Conservation (phyloP, 768 basidiomycete species). For the Tremella mesenterica region DNA sequence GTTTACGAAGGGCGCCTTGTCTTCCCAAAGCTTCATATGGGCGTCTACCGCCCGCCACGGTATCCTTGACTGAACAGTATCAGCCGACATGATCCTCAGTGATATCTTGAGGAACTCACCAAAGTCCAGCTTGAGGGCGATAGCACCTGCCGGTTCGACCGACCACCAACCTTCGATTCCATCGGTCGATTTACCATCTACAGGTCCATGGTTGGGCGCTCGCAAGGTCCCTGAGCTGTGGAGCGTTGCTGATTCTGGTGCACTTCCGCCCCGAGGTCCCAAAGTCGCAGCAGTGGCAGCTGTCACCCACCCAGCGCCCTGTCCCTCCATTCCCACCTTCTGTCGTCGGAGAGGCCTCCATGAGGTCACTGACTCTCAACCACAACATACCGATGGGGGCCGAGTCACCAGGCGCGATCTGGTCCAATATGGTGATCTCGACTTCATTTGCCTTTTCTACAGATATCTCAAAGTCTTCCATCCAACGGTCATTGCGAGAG, state of each 20-base stretch:
- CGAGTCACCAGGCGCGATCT: constrained; percentile 65
- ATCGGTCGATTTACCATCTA: constrained; percentile 48
- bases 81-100: not conserved
- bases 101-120: constrained; percentile 55
- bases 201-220: constrained; percentile 13
- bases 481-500: constrained; percentile 91
- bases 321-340: constrained; percentile 82
- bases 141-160: constrained; percentile 92
- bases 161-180: constrained; percentile 96
- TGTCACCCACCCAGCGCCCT: constrained; percentile 70
- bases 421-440: constrained; percentile 91
- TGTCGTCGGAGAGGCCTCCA: constrained; percentile 86
- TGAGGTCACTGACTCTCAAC: constrained; percentile 86
- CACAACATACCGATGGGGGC: constrained; percentile 89
- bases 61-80: constrained; percentile 74
- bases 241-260: constrained; percentile 31
- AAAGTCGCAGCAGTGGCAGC: constrained; percentile 52
- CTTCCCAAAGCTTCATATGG: constrained; percentile 95
- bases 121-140: constrained; percentile 80
- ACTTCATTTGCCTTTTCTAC: constrained; percentile 99
- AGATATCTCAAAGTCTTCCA: constrained; percentile 90
- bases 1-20: constrained; percentile 94
- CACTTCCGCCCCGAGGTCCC: constrained; percentile 40
- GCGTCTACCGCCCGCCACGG: constrained; percentile 68
- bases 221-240: constrained; percentile 31